Percentiles rank a stretch among this genome's conserved stretches.
phyloP scores from a whole-genome alignment of 176 grass and related monocot species.

The Ampelocalamus luodianensis region DNA sequence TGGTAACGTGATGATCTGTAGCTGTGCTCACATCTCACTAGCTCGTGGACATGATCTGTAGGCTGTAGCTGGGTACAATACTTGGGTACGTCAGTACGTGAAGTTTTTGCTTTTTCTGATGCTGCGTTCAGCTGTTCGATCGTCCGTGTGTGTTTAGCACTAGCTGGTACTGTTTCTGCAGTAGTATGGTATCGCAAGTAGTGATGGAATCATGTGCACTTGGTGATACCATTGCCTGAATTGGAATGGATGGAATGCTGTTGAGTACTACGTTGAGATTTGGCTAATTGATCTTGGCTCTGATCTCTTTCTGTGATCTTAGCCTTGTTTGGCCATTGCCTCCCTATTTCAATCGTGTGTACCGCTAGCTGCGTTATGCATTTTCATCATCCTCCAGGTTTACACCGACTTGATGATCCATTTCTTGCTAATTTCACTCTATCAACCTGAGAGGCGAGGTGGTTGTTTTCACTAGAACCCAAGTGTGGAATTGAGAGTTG shows the following conservation, averaged over 20 bases:
- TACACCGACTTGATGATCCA: too few species aligned
- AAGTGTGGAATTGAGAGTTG: too few species aligned
- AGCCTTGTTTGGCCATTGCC: not conserved
- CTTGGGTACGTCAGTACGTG: not conserved
- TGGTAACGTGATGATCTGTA: too few species aligned
- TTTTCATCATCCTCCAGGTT: too few species aligned
- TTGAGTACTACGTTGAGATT: not conserved
- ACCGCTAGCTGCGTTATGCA: not conserved
- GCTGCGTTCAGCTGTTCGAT: not conserved
- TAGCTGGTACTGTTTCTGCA: not conserved
- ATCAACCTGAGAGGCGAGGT: too few species aligned
- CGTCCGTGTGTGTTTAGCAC: too few species aligned
- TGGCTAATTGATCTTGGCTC: not conserved
- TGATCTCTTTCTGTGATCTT: not conserved
- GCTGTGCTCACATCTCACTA: not conserved
- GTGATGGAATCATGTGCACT: not conserved
- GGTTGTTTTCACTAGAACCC: too few species aligned
- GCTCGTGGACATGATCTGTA: slow-evolving; percentile 27
- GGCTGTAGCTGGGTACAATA: not conserved
- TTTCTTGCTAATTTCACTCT: too few species aligned
- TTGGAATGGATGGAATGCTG: not conserved
- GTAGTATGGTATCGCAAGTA: not conserved
- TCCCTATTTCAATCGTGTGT: too few species aligned
- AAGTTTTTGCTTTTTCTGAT: slow-evolving; percentile 8
- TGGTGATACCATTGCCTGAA: not conserved